Base-by-base conservation (phyloP, 805 yeast species). In the Candida piceae region DNA sequence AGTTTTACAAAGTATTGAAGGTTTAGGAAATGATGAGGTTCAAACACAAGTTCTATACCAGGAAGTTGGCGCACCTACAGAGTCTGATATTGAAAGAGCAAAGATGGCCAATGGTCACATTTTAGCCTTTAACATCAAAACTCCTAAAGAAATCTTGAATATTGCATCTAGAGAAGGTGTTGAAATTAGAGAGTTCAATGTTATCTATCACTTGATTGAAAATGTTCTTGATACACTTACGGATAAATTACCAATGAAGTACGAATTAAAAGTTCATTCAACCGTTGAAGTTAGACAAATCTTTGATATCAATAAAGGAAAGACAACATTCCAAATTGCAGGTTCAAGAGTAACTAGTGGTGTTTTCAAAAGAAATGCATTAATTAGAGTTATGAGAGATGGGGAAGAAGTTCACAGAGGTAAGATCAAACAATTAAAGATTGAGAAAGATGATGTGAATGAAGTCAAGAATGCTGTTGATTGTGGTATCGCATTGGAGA, bases 11-110 rank as follows among this genome's bases (percentile, higher is more conserved):
- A 78, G 90, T 48, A 76, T 93, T 32, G 69, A 71, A 40, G 79
- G 80, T 10, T 62, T 93, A n/a, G 97, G 97, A 6, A 89, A 90
- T 57, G 84, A 83, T 2, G 94, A 85, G 53, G 90, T 90, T 6
- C 66, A 69, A 41, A 75, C 88, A 4, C 60, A 68, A n/a, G 78
- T 90, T 2, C 60, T 93, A 4, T 74, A 74, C 30, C 72, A 80
- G 25, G 88, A 80, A 18, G 96, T 89, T 6, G 97, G 97, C 5
- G 56, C 76, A 0, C 82, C 85, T 10, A 74, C 77, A 1, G 86
- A 79, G 29, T 64, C 71, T 9, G 94, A 84, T 56, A 50, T 84
- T 11, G 75, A 75, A 29, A 63, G 84, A 43, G 93, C 93, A 0
- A 70, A 74, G 20, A 66, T 80, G 4, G 78, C 96, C 0, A 69